These are phyloP conservation scores for Grosmannia serpens DNA, from an alignment of 2,329 filamentous ascomycete species.

Conservation along the genomic window DNA sequence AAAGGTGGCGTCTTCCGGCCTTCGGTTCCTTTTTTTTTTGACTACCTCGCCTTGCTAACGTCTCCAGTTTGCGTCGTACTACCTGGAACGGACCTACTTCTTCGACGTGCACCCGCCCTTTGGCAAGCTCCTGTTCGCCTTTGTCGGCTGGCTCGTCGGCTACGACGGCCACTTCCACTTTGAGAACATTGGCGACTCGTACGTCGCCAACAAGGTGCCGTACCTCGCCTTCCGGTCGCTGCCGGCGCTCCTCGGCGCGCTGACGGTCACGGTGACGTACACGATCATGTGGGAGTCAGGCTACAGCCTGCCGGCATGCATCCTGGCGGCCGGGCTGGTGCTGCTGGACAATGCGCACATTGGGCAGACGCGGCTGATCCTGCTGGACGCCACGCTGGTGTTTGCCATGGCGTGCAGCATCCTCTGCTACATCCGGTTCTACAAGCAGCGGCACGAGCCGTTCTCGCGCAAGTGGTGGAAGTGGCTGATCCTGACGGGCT, in stretches of 20 bases:
- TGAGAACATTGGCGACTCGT: slow-evolving; percentile 98
- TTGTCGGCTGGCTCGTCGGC: slow-evolving; percentile 94
- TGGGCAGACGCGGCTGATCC: slow-evolving; percentile 87
- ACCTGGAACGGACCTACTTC: slow-evolving; percentile 95
- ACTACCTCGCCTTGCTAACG: neutral
- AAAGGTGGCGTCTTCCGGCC: slow-evolving; percentile 54
- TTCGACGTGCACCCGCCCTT: slow-evolving; percentile 99
- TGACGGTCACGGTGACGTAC: slow-evolving; percentile 90
- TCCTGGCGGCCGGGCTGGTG: slow-evolving; percentile 74
- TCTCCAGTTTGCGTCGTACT: slow-evolving; percentile 58
- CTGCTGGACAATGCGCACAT: slow-evolving; percentile 97
- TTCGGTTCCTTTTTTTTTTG: neutral
- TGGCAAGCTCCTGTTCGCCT: slow-evolving; percentile 92
- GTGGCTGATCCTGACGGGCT: slow-evolving; percentile 91
- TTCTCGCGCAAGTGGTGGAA: slow-evolving; percentile 99
- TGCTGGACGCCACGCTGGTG: slow-evolving; percentile 87
- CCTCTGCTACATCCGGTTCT: slow-evolving; percentile 91
- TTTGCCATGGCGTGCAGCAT: slow-evolving; percentile 94
- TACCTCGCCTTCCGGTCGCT: slow-evolving; percentile 93
- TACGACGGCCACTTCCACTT: slow-evolving; percentile 97
- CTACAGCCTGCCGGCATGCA: slow-evolving; percentile 85
- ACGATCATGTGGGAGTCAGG: slow-evolving; percentile 99
- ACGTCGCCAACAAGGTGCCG: slow-evolving; percentile 91
- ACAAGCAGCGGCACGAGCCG: slow-evolving; percentile 81
- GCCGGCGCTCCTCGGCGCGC: slow-evolving; percentile 79